Evolutionary conservation across 176 grass and related monocot species (phyloP), one percentile per base, ranked within the genome.

Genomic region (Triticum monococcum): DNA sequence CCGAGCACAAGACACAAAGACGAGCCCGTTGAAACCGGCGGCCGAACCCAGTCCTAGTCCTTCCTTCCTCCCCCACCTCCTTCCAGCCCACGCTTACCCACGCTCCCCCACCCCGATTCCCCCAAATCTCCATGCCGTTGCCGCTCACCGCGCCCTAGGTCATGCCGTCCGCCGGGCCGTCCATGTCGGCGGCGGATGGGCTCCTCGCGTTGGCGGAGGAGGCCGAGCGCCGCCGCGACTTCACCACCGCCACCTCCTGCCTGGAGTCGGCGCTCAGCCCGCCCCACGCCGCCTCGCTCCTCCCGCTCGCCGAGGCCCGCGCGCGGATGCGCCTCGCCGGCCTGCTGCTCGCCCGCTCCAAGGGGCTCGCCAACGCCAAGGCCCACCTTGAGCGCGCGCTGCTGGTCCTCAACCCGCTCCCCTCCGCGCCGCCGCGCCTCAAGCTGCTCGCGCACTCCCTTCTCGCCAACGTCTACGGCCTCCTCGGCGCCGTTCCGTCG

Each of bases 191-290:
- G 36, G 94, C 86, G 32, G 96, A 95, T 52, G 96, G 91, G 28
- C 96, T 98, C 73, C 92, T 94, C 77, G 93, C 93, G 2, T 79
- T 95, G 12, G 96, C 96, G 17, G 96, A 95, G 62, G 96, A 95
- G 89, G 89, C 93, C 4, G 88, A 91, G 79, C 96, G 89, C 72
- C 90, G 86, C 9, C 92, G 90, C 17, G 93, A 98, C 79, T 94
- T 91, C 84, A 22, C 85, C 2, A 87, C 82, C 28, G 90, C 90
- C 7, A 81, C 79, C 5, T 43, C 72, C 23, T 98, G 93, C 81
- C 88, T 98, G 9, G 96, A 95, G 74, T 70, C 93, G 18, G 81
- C 88, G 74, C 88, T 98, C 25, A 77, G 72, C 68, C 71, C 88
- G 18, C 68, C 86, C 5, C 62, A 83, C 62, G 85, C 79, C 75